Evolutionary conservation across 2,329 filamentous ascomycete genomes (phyloP).

Genomic region (Colletotrichum zoysiae): DNA sequence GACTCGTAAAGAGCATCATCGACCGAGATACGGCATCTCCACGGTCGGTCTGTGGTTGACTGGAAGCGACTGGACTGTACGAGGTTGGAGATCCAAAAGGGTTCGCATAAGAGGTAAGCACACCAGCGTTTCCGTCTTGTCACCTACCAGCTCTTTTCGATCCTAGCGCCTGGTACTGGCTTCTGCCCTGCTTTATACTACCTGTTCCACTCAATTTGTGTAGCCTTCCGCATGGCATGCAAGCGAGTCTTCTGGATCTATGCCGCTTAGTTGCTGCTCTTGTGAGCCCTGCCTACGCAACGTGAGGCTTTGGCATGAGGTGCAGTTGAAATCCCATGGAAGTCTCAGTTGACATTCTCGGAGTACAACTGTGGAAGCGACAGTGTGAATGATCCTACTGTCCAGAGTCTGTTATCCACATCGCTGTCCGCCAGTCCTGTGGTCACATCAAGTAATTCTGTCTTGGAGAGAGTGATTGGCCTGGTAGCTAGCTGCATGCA

Average conservation of each 20-base stretch:
- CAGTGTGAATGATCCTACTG: neutral
- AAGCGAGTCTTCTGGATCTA: neutral
- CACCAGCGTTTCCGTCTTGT: neutral
- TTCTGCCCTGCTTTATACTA: no score
- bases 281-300: neutral
- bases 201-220: neutral
- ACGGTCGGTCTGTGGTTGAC: neutral
- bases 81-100: neutral
- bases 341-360: neutral
- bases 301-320: neutral
- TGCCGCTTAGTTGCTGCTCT: no score
- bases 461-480: neutral
- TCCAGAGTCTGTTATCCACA: neutral
- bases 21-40: neutral
- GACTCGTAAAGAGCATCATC: neutral
- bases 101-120: slow-evolving; percentile 13
- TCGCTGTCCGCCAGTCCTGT: neutral
- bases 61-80: slow-evolving; percentile 6
- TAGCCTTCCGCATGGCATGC: neutral
- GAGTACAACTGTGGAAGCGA: neutral
- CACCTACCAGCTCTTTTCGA: neutral
- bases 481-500: neutral
- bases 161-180: neutral
- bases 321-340: neutral
- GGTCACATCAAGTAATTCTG: neutral